These are phyloP conservation scores for Dactylonectria estremocensis DNA, from an alignment of 2,329 filamentous ascomycete species.

Conservation along the genomic window DNA sequence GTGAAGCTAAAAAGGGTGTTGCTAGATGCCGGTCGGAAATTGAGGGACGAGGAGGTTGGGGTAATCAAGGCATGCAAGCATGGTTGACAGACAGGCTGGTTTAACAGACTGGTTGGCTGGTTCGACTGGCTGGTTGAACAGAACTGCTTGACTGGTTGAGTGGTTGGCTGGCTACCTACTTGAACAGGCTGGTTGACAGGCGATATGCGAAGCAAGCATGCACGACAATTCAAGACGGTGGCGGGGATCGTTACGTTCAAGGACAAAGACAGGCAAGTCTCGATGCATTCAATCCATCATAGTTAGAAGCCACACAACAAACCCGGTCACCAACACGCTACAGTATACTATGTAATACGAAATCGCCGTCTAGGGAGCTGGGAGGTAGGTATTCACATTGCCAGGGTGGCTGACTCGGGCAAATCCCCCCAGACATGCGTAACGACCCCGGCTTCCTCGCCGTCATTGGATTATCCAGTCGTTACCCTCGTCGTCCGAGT, in stretches of 20 bases:
- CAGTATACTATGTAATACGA: conserved; percentile 25
- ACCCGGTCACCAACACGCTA: conserved; percentile 19
- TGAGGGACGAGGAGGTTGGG: conserved; percentile 12
- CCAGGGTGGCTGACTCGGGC: conserved; percentile 21
- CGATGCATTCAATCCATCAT: conserved; percentile 26
- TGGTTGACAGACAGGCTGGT: neutral
- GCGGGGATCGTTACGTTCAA: conserved; percentile 12
- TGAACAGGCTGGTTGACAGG: neutral
- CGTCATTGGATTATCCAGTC: conserved; percentile 47
- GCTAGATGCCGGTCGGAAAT: conserved; percentile 14
- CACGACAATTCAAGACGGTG: conserved; percentile 21
- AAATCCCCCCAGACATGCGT: conserved; percentile 10
- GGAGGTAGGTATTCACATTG: conserved; percentile 6
- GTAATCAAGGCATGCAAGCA: neutral
- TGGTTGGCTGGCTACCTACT: too few species aligned
- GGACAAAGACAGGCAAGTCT: conserved; percentile 12
- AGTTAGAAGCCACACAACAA: conserved; percentile 25
- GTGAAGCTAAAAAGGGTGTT: conserved; percentile 3
- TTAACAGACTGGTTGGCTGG: too few species aligned
- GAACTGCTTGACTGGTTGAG: too few species aligned
- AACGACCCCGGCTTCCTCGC: conserved; percentile 5
- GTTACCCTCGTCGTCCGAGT: conserved; percentile 54
- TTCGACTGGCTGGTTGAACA: too few species aligned
- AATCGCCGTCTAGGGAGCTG: conserved; percentile 23
- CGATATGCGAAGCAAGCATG: neutral